Evolutionary conservation across 1,284 basidiomycete species (phyloP).

Genomic region (Sanguinoderma infundibulare): DNA sequence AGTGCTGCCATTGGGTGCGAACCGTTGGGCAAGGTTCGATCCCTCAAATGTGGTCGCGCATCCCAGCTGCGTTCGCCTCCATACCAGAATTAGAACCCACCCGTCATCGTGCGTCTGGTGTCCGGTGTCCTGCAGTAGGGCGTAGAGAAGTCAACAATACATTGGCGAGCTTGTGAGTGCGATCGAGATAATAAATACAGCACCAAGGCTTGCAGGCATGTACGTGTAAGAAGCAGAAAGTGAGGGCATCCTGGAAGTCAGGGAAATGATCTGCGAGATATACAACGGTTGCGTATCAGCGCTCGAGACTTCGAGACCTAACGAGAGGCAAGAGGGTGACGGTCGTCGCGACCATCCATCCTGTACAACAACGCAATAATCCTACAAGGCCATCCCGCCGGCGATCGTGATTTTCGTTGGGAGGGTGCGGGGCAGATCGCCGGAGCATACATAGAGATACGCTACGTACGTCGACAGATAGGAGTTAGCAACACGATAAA

Average conservation of each 20-base stretch:
- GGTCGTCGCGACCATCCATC: background rate
- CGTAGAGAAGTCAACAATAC: background rate
- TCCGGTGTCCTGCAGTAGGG: background rate
- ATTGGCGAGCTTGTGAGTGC: background rate
- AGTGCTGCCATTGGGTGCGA: background rate
- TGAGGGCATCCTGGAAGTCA: background rate
- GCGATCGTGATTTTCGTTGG: background rate
- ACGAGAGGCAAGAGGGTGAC: background rate
- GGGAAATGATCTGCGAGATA: background rate
- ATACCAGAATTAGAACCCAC: background rate
- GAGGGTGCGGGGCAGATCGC: background rate
- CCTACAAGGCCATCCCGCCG: background rate
- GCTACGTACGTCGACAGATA: background rate
- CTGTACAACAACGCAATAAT: background rate
- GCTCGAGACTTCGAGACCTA: background rate
- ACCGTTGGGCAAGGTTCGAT: background rate
- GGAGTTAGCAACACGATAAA: background rate
- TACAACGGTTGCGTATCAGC: background rate
- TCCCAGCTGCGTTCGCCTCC: background rate
- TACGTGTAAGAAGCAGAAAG: background rate
- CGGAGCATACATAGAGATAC: background rate
- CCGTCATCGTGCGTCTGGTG: background rate
- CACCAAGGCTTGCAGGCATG: background rate
- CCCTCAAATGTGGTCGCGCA: background rate
- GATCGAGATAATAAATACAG: background rate